Base-by-base conservation (phyloP, 805 yeast genomes). In the Candida manassasensis region DNA sequence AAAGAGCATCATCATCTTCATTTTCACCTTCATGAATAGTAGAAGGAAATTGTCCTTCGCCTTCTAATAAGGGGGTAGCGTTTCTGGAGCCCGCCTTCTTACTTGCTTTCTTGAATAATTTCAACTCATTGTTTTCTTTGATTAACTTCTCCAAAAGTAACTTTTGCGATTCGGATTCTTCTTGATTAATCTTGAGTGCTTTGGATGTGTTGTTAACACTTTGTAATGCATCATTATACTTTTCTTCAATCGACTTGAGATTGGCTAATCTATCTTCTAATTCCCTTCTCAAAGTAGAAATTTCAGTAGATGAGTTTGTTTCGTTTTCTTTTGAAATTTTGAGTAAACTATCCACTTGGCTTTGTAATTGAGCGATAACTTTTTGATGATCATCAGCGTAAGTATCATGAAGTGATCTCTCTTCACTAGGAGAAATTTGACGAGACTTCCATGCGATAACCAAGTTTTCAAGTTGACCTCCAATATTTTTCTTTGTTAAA, bases 121-220 rank as follows among this genome's bases (percentile, higher is more conserved):
- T 75, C 55, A 83, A 63, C 43, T 84, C 89, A 40, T 84, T 85
- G 36, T 84, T 59, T 55, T 88, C 90, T 36, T 70, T 72, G 40
- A 68, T 63, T 36, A 87, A 65, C 43, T 71, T 71, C 32, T 69
- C 75, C 39, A 78, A 73, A 13, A 66, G 47, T 10, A 71, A 77
- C 47, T 74, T 81, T 52, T 76, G 79, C 52, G 70, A 76, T 21
- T 69, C 68, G 40, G 82, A 61, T 55, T 88, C 96, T 30, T 71
- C 75, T 48, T 87, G 87, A 6, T 90, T 81, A 44, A 80, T 51
- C 31, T 76, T 76, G 37, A 88, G 69, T 0, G 96, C 95, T 42
- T 73, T 75, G 37, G 82, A 80, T 10, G 90, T 79, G 53, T 80
- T 85, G 46, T 76, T 77, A 21, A 85, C 81, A 16, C 86, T 77